These are phyloP conservation scores for Salix exigua DNA, from an alignment of 345 rosid species.

Conservation along the genomic window DNA sequence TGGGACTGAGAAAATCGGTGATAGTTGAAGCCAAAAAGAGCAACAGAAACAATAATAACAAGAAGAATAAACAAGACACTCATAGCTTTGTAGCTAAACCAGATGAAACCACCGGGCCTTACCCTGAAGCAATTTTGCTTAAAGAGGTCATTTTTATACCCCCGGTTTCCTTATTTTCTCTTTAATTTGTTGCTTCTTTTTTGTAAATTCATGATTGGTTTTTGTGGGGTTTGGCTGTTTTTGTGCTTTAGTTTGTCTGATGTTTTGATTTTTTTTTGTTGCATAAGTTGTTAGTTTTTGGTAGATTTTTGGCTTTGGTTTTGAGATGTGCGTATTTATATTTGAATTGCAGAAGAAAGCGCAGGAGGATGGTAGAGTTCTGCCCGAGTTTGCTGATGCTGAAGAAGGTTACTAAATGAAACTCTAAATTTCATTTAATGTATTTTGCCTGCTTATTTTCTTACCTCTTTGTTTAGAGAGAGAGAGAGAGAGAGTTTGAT, in stretches of 20 bases:
- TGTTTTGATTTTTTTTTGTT: neutral
- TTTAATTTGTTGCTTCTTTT: neutral
- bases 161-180: neutral
- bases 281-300: no score
- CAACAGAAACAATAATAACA: slow-evolving; percentile 13
- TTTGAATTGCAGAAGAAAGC: slow-evolving; percentile 62
- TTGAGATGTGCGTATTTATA: slow-evolving; percentile 6
- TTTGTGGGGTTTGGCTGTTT: neutral
- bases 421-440: neutral
- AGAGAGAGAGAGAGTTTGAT: neutral
- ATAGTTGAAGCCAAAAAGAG: slow-evolving; percentile 47
- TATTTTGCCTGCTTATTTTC: neutral
- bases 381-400: slow-evolving; percentile 80
- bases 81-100: slow-evolving; percentile 52
- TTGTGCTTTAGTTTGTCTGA: neutral
- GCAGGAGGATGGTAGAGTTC: slow-evolving; percentile 72
- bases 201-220: neutral
- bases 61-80: slow-evolving; percentile 39
- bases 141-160: slow-evolving; percentile 48
- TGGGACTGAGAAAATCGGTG: slow-evolving; percentile 37
- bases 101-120: slow-evolving; percentile 68
- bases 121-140: slow-evolving; percentile 85
- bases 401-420: slow-evolving; percentile 60
- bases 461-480: neutral
- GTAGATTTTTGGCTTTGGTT: slow-evolving; percentile 12